Percentiles rank a stretch among this genome's conserved stretches.
Evolutionary conservation across 2,329 filamentous ascomycete genomes (phyloP).

Genomic region (Thyridium curvatum): DNA sequence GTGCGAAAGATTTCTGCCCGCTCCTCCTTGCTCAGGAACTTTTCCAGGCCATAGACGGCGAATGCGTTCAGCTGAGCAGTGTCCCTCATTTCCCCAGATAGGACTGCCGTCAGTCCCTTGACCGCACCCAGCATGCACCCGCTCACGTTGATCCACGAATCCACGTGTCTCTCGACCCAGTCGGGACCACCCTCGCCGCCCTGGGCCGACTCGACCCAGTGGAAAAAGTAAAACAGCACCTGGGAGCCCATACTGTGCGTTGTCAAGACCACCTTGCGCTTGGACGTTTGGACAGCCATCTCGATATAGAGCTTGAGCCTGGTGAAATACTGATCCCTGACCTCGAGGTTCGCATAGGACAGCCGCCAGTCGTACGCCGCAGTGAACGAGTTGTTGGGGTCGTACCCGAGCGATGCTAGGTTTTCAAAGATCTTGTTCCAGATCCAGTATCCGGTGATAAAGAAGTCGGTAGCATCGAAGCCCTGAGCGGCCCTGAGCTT

Average conservation of each 20-base stretch:
- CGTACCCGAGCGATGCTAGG: conserved; percentile 89
- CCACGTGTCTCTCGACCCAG: conserved; percentile 88
- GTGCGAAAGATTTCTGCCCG: conserved; percentile 89
- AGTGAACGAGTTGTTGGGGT: conserved; percentile 69
- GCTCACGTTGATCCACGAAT: conserved; percentile 96
- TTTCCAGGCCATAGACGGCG: conserved; percentile 93
- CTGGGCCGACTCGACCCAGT: conserved; percentile 71
- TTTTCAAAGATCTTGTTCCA: conserved; percentile 99
- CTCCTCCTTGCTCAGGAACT: conserved; percentile 86
- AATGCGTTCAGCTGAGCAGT: conserved; percentile 95
- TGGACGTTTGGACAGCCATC: conserved; percentile 64
- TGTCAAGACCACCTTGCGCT: conserved; percentile 75
- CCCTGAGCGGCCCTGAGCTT: conserved; percentile 92
- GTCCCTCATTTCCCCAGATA: conserved; percentile 97
- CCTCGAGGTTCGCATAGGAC: conserved; percentile 83
- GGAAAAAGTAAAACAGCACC: conserved; percentile 75
- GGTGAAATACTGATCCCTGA: conserved; percentile 89
- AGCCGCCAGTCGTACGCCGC: conserved; percentile 87
- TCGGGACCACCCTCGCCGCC: conserved; percentile 75
- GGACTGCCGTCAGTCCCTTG: conserved; percentile 82
- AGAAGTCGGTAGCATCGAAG: conserved; percentile 97
- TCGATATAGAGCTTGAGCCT: conserved; percentile 88
- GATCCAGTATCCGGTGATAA: conserved; percentile 90
- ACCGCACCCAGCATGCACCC: conserved; percentile 95
- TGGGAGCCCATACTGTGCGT: conserved; percentile 98